A percentile compares a stretch with the other conserved stretches of the same genome.
Conservation (phyloP, 2,329 filamentous ascomycete species). For the Pezicula radicicola region DNA sequence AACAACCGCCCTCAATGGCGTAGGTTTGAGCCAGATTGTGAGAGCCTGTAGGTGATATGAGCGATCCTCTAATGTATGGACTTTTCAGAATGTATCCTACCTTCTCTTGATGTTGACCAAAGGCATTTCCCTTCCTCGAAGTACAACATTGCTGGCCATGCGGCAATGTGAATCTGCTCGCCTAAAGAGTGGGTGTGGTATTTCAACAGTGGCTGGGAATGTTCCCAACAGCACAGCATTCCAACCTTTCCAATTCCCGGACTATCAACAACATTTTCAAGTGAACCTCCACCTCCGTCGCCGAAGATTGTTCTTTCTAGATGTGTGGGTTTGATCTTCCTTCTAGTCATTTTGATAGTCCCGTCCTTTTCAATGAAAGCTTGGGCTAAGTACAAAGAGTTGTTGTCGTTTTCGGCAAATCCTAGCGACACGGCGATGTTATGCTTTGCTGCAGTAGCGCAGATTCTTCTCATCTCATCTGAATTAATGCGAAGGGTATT, state of each 20-base stretch:
- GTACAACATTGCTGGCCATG: constrained; percentile 49
- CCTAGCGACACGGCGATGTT: constrained; percentile 44
- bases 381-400: constrained; percentile 44
- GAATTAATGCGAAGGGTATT: constrained; percentile 40
- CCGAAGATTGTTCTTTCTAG: constrained; percentile 54
- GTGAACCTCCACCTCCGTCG: constrained; percentile 50
- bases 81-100: not conserved
- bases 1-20: constrained; percentile 54
- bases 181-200: constrained; percentile 42
- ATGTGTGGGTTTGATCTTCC: constrained; percentile 55
- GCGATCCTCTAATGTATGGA: not conserved
- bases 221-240: constrained; percentile 19
- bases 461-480: constrained; percentile 40
- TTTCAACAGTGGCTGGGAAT: constrained; percentile 53
- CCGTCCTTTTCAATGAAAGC: constrained; percentile 48
- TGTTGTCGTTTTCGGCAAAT: constrained; percentile 45
- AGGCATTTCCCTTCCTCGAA: constrained; percentile 37
- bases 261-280: constrained; percentile 26
- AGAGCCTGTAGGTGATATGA: constrained; percentile 41
- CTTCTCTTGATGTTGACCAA: constrained; percentile 16
- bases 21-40: constrained; percentile 52
- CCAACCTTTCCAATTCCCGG: constrained; percentile 17
- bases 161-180: constrained; percentile 53
- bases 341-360: constrained; percentile 47
- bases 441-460: constrained; percentile 36